Conservation (phyloP, 306 rosid species). For the Vicia sativa region DNA sequence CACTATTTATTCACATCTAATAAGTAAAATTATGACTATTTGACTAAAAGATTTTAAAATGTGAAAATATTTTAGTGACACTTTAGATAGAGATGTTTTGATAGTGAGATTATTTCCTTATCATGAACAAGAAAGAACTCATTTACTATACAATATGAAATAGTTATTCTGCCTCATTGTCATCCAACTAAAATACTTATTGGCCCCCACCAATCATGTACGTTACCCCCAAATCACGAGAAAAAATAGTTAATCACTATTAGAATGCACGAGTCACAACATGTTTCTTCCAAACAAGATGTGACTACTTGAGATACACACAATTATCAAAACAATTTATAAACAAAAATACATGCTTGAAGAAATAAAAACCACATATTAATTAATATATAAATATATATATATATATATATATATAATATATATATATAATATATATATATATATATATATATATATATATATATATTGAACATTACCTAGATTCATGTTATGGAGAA, state of each 20-base stretch:
- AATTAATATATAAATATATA: no score
- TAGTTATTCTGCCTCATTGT: not conserved
- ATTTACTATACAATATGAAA: not conserved
- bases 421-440: no score
- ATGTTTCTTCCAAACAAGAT: constrained; percentile 33
- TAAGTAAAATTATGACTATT: no score
- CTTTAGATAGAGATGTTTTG: not conserved
- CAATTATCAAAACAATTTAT: constrained; percentile 22
- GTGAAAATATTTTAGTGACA: not conserved
- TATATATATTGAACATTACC: no score
- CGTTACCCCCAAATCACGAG: constrained; percentile 39
- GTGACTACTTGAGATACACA: constrained; percentile 1
- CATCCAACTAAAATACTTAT: constrained; percentile 13
- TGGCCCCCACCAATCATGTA: constrained; percentile 44
- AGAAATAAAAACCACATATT: constrained; percentile 15
- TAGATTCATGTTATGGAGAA: no score
- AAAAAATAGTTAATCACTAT: constrained; percentile 24
- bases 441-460: no score
- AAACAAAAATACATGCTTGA: constrained; percentile 24
- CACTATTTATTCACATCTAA: no score
- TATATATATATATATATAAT: no score
- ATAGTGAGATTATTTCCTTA: not conserved
- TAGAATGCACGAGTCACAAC: constrained; percentile 51
- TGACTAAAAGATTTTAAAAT: not conserved
- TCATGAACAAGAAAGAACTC: constrained; percentile 2